Percentiles rank a stretch among this genome's conserved stretches.
Conservation (phyloP, 441 rosid genomes). For the Hura crepitans region DNA sequence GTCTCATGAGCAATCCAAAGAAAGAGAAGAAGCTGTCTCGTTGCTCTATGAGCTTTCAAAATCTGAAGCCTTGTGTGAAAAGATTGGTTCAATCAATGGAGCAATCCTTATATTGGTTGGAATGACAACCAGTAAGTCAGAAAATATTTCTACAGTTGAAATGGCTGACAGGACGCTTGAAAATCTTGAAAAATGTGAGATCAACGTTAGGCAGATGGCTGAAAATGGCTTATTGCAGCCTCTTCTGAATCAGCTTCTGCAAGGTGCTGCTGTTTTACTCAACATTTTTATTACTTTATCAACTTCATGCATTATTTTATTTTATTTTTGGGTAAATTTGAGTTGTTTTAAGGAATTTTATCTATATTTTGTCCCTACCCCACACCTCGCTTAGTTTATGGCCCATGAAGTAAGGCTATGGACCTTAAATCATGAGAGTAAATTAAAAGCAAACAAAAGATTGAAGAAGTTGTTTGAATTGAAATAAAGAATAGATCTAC, state of each 20-base stretch:
- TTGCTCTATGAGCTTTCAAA: conserved; percentile 91
- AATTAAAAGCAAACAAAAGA: neutral
- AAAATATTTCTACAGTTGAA: conserved; percentile 70
- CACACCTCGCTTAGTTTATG: neutral
- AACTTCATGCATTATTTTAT: too few relatives aligned
- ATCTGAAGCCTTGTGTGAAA: conserved; percentile 82
- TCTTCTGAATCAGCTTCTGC: conserved; percentile 74
- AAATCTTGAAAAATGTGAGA: conserved; percentile 75
- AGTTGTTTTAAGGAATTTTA: neutral
- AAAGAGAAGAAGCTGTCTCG: conserved; percentile 88
- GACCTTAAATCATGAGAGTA: neutral
- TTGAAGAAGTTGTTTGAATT: neutral
- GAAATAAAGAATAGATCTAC: neutral
- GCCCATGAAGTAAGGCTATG: neutral
- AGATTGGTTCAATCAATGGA: conserved; percentile 88
- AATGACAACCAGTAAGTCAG: conserved; percentile 85
- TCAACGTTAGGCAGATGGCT: conserved; percentile 93
- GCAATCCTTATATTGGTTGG: conserved; percentile 91
- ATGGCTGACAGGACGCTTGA: conserved; percentile 80
- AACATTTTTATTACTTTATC: conserved; percentile 8
- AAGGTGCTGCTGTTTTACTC: conserved; percentile 51
- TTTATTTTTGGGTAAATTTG: neutral
- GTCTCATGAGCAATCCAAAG: conserved; percentile 79
- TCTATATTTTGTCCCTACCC: neutral
- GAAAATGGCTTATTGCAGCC: conserved; percentile 82